Percentiles rank a stretch among this genome's conserved stretches.
Conservation (phyloP, 257 asterid species). For the Rauvolfia tetraphylla region DNA sequence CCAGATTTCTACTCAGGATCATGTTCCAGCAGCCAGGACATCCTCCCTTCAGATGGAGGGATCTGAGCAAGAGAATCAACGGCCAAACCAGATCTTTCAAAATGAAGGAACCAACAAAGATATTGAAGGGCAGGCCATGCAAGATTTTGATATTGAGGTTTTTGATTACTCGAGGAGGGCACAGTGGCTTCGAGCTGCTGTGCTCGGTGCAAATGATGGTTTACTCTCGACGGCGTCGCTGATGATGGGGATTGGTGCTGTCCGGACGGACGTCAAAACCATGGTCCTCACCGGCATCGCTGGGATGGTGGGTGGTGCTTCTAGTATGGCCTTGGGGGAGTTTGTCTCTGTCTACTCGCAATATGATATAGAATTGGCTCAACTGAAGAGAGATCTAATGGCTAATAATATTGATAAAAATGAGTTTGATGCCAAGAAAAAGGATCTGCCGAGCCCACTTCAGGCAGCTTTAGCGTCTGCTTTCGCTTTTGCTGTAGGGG, state of each 20-base stretch:
- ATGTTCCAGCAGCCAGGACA: not conserved
- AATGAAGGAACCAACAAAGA: constrained; percentile 24
- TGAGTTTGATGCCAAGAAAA: constrained; percentile 18
- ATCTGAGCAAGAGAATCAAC: not conserved
- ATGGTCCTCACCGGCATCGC: constrained; percentile 69
- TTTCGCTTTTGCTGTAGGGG: constrained; percentile 54
- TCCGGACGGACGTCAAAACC: constrained; percentile 40
- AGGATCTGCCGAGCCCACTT: constrained; percentile 49
- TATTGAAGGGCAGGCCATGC: constrained; percentile 26
- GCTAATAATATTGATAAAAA: not conserved
- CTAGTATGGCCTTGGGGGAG: constrained; percentile 85
- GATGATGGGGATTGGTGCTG: constrained; percentile 73
- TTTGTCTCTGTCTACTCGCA: constrained; percentile 66
- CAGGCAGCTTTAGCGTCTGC: constrained; percentile 64
- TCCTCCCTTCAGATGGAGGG: constrained; percentile 21
- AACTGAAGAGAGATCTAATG: constrained; percentile 30
- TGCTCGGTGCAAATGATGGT: constrained; percentile 72
- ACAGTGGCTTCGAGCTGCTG: constrained; percentile 77
- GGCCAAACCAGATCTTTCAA: constrained; percentile 13
- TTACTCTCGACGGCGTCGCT: constrained; percentile 60
- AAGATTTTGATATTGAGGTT: constrained; percentile 13
- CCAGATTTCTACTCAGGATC: not conserved
- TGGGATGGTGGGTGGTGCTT: constrained; percentile 62
- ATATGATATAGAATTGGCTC: constrained; percentile 58
- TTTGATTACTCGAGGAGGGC: constrained; percentile 53